These are phyloP conservation scores for Discostella stelligeroides DNA, from an alignment of 108 stramenopile genomes.

Conservation along the genomic window DNA sequence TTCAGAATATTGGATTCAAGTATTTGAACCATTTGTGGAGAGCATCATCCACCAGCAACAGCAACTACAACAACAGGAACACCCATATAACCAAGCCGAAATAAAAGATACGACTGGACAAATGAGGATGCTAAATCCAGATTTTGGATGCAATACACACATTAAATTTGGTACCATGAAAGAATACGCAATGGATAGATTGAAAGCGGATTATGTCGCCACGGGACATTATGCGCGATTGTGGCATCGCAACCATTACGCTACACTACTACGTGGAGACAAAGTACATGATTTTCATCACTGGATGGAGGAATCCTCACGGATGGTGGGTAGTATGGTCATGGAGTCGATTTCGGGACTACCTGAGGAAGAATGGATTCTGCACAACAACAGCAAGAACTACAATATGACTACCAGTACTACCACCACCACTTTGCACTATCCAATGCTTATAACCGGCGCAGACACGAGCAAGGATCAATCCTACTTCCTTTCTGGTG, in stretches of 20 bases:
- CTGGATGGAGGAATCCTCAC: constrained; percentile 32
- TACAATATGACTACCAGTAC: not conserved
- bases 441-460: constrained; percentile 73
- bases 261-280: not conserved
- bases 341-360: constrained; percentile 31
- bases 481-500: constrained; percentile 91
- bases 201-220: constrained; percentile 70
- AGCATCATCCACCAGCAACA: too few species aligned
- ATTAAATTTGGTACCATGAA: constrained; percentile 94
- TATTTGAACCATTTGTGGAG: constrained; percentile 93
- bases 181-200: constrained; percentile 58
- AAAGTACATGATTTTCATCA: constrained; percentile 10
- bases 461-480: constrained; percentile 91
- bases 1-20: constrained; percentile 90
- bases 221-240: constrained; percentile 94
- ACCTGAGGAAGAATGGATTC: constrained; percentile 51
- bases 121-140: constrained; percentile 88
- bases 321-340: constrained; percentile 15
- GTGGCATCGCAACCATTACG: constrained; percentile 52
- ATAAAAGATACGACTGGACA: too few species aligned
- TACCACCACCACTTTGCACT: not conserved
- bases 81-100: too few species aligned
- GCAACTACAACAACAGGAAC: too few species aligned
- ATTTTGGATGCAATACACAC: constrained; percentile 88
- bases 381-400: not conserved